phyloP scores from a whole-genome alignment of 352 stramenopile genomes.

The Globisporangium paddicum region DNA sequence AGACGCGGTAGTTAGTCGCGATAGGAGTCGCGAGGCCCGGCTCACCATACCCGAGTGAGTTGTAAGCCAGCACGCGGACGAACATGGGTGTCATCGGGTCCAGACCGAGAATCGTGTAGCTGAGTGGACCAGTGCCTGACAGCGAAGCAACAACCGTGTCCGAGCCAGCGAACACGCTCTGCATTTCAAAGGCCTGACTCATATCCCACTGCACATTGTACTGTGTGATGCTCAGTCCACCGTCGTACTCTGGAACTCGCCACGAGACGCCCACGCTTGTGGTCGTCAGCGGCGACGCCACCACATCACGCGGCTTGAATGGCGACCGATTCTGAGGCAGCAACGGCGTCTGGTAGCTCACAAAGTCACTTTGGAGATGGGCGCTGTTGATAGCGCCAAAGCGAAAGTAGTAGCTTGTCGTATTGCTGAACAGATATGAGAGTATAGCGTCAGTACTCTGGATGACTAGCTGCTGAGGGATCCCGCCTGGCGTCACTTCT shows the following conservation, averaged over 20 bases:
- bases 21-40: conserved; percentile 35
- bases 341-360: conserved; percentile 15
- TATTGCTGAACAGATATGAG: conserved; percentile 10
- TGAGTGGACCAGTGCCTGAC: background rate
- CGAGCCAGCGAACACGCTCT: conserved; percentile 54
- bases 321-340: conserved; percentile 26
- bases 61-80: conserved; percentile 82
- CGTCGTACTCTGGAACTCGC: conserved; percentile 53
- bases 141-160: conserved; percentile 23
- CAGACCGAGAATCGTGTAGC: conserved; percentile 44
- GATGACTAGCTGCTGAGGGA: conserved; percentile 23
- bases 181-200: conserved; percentile 73
- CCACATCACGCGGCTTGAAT: conserved; percentile 20
- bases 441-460: background rate
- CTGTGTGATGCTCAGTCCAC: conserved; percentile 75
- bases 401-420: conserved; percentile 41
- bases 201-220: conserved; percentile 94
- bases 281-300: conserved; percentile 31
- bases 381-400: conserved; percentile 28
- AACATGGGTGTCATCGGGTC: conserved; percentile 54
- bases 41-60: conserved; percentile 65
- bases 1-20: conserved; percentile 47
- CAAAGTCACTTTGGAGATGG: conserved; percentile 26
- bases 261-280: conserved; percentile 66
- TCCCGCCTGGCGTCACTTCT: conserved; percentile 29